Evolutionary conservation across 129 eudicot genomes (phyloP).

Genomic region (Sambucus nigra): DNA sequence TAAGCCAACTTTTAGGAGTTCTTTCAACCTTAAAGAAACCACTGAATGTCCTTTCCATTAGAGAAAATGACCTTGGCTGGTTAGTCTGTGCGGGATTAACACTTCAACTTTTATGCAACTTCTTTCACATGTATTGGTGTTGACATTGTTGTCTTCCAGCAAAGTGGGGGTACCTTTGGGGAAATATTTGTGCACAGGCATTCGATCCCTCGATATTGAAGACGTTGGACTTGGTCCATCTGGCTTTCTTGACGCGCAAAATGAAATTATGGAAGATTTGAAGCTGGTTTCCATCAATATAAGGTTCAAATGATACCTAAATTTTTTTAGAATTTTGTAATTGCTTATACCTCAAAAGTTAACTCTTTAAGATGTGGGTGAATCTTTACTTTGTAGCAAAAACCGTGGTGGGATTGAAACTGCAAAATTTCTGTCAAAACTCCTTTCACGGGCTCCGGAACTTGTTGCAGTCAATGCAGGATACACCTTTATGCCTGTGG

Average conservation of each 20-base stretch:
- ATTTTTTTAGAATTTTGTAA: background rate
- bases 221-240: conserved; percentile 51
- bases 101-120: background rate
- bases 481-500: conserved; percentile 58
- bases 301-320: conserved; percentile 34
- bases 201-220: conserved; percentile 36
- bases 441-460: conserved; percentile 42
- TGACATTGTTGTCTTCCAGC: conserved; percentile 20
- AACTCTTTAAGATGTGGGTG: conserved; percentile 9
- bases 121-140: conserved; percentile 4
- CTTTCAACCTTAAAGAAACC: conserved; percentile 46
- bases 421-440: conserved; percentile 43
- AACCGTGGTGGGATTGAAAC: conserved; percentile 52
- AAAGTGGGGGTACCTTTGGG: conserved; percentile 48
- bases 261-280: conserved; percentile 28
- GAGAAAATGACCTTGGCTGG: conserved; percentile 71
- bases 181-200: conserved; percentile 44
- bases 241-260: conserved; percentile 48
- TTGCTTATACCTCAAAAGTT: conserved; percentile 1
- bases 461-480: conserved; percentile 51
- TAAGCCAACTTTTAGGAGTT: conserved; percentile 35
- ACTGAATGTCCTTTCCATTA: conserved; percentile 43
- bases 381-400: conserved; percentile 38
- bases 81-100: conserved; percentile 10
- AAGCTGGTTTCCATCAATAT: conserved; percentile 45